Base-by-base conservation (phyloP, 768 basidiomycete species). In the Mycena vulgaris region DNA sequence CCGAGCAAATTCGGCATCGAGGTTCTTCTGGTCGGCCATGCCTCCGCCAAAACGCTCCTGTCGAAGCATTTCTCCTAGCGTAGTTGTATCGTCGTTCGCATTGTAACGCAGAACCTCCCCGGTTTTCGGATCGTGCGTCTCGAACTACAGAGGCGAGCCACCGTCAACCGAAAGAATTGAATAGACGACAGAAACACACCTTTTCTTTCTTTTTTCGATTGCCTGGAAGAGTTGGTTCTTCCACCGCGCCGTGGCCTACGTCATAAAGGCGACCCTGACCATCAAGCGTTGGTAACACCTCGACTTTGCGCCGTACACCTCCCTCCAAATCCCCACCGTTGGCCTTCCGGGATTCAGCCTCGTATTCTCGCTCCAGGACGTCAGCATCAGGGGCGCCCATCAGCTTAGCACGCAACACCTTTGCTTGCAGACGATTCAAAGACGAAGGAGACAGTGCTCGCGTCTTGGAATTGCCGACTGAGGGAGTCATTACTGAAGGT, bases 21-120 rank as follows among this genome's bases (percentile, higher is more conserved):
- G 82, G 72, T 95, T 87, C 84, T 97, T 97, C 82, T 97, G 95
- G 79, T 97, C 96, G 1, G 91, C 87, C 77, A 93, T 89, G 25
- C 98, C 97, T 45, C 92, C 96, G 40, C 92, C 89, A 78, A 98
- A 96, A 31, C 89, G 88, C 78, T 99, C 98, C 78, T 98, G 96
- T 35, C 98, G 88, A 51, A 99, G 86, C 87, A 99, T 90, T 75
- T 99, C 97, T 2, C 94, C 94, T 5, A 99, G 86, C 0, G 95
- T 94, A 25, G 90, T 87, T 0, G 86, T 86, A 78, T 98, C 96
- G 75, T 98, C 97, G 75, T 98, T 96, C 3, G 93, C 91, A 80
- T 97, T 96, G 79, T 92, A 92, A 25, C 97, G 90, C 58, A 98
- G 81, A 33, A 98, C 84, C 60, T 98, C 94, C 7, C 97, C 97